Evolutionary conservation across 2,329 filamentous ascomycete genomes (phyloP).

Genomic region (Monosporascus sp.): DNA sequence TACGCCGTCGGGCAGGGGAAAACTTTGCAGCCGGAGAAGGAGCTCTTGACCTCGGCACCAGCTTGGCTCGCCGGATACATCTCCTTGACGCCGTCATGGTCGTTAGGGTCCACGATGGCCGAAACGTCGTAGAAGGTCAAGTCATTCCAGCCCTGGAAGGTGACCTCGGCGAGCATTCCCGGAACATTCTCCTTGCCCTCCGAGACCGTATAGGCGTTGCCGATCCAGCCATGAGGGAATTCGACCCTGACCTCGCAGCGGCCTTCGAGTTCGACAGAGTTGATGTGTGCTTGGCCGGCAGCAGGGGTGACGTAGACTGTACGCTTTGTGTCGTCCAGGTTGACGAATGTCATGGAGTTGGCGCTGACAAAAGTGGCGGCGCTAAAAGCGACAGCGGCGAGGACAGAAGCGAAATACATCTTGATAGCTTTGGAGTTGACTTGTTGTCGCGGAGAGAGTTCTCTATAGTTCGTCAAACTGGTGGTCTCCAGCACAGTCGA

Average conservation of each 20-base stretch:
- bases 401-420: constrained; percentile 48
- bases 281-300: constrained; percentile 30
- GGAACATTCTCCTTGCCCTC: constrained; percentile 35
- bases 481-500: constrained; percentile 1
- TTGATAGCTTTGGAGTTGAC: constrained; percentile 34
- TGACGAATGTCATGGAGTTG: constrained; percentile 53
- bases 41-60: constrained; percentile 13
- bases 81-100: constrained; percentile 48
- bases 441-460: constrained; percentile 9
- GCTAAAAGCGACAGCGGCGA: constrained; percentile 36
- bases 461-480: constrained; percentile 3
- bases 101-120: constrained; percentile 48
- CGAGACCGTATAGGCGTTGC: constrained; percentile 46
- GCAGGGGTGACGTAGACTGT: constrained; percentile 47
- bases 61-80: constrained; percentile 39
- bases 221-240: constrained; percentile 40
- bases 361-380: constrained; percentile 40
- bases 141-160: constrained; percentile 43
- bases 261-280: constrained; percentile 34
- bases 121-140: constrained; percentile 54
- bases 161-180: constrained; percentile 50
- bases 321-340: constrained; percentile 47
- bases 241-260: constrained; percentile 34
- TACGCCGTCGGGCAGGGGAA: constrained; percentile 52
- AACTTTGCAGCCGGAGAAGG: constrained; percentile 45